A percentile compares a stretch with the other conserved stretches of the same genome.
Conservation (phyloP, 495 filamentous ascomycete genomes). For the Tirmania nivea region DNA sequence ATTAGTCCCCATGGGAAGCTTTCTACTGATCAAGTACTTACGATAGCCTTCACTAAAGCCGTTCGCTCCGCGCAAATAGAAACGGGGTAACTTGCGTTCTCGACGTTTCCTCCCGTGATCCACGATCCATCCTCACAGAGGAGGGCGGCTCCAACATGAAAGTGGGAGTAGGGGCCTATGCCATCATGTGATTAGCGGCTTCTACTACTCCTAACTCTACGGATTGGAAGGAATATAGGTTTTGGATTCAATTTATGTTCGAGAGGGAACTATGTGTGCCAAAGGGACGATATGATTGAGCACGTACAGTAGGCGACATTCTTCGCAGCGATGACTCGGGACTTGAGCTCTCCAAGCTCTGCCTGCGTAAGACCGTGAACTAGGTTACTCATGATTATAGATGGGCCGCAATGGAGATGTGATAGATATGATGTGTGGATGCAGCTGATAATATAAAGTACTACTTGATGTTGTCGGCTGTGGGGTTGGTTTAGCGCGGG, state of each 20-base stretch:
- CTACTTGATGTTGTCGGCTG: too few relatives aligned
- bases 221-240: neutral
- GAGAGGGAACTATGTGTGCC: neutral
- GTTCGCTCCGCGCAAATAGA: slow-evolving; percentile 86
- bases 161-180: slow-evolving; percentile 69
- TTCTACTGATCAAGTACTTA: slow-evolving; percentile 19
- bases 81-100: slow-evolving; percentile 84
- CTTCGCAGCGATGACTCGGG: slow-evolving; percentile 42
- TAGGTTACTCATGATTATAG: too few relatives aligned
- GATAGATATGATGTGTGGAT: too few relatives aligned
- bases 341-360: slow-evolving; percentile 40
- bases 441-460: too few relatives aligned
- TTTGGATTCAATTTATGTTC: neutral
- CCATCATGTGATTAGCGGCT: neutral
- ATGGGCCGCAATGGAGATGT: too few relatives aligned
- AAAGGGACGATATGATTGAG: neutral
- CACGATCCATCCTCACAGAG: slow-evolving; percentile 41
- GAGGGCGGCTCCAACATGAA: slow-evolving; percentile 71
- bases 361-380: slow-evolving; percentile 29
- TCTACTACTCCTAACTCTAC: neutral
- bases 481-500: too few relatives aligned
- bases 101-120: slow-evolving; percentile 66
- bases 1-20: neutral
- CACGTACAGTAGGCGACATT: slow-evolving; percentile 49
- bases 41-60: slow-evolving; percentile 61